phyloP scores from a whole-genome alignment of 2,329 filamentous ascomycete species.

The Hypoxylon sp. region DNA sequence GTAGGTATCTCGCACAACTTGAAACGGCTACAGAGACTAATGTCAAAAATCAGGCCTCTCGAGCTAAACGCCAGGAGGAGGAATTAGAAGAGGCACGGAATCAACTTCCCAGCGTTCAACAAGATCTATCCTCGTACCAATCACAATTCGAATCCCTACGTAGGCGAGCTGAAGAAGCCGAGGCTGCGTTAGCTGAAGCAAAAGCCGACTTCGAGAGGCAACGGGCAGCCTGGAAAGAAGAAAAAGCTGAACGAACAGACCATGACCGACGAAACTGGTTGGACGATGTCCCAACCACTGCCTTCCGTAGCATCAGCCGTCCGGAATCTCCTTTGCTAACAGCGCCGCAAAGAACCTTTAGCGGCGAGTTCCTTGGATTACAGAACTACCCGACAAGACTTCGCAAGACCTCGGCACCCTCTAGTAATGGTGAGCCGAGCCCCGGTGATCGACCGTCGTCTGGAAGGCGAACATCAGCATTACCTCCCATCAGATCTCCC shows the following conservation, averaged over 20 bases:
- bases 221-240: slow-evolving; percentile 57
- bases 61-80: slow-evolving; percentile 80
- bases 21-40: slow-evolving; percentile 48
- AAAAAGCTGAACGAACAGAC: slow-evolving; percentile 59
- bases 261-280: slow-evolving; percentile 65
- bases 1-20: slow-evolving; percentile 65
- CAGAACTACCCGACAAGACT: slow-evolving; percentile 59
- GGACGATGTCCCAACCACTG: slow-evolving; percentile 63
- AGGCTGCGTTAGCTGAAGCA: slow-evolving; percentile 73
- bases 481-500: slow-evolving; percentile 61
- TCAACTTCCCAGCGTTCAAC: slow-evolving; percentile 74
- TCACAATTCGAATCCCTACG: slow-evolving; percentile 73
- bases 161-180: slow-evolving; percentile 74
- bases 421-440: slow-evolving; percentile 64
- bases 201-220: slow-evolving; percentile 67
- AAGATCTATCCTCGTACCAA: slow-evolving; percentile 73
- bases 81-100: slow-evolving; percentile 81
- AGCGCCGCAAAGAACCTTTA: slow-evolving; percentile 65
- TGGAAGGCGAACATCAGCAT: slow-evolving; percentile 65
- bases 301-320: slow-evolving; percentile 64
- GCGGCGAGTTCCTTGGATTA: slow-evolving; percentile 67
- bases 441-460: slow-evolving; percentile 58
- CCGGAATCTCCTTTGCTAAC: slow-evolving; percentile 70
- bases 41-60: slow-evolving; percentile 66
- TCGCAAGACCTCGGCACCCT: slow-evolving; percentile 65